Evolutionary conservation across 331 rosid species (phyloP), one percentile per base, ranked within the genome.

Genomic region (Phaseolus coccineus): DNA sequence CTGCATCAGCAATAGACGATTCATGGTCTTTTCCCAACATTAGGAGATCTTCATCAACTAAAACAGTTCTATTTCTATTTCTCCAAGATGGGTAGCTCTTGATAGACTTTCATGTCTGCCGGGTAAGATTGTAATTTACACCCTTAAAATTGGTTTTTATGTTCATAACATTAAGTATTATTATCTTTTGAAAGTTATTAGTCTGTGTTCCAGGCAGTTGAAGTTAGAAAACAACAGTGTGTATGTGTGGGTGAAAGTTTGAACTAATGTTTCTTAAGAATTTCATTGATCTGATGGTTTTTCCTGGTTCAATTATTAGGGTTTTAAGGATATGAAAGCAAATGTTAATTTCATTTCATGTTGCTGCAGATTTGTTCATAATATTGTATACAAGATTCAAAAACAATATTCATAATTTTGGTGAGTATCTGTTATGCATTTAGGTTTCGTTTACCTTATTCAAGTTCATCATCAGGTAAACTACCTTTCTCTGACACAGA

Each of bases 1-100:
- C 98, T 93, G 98, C 98, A 93, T 91, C 94, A 84, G 98, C 98
- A 70, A 89, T 86, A 77, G 75, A 84, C 77, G 91, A 77, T 88
- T 82, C 75, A 31, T 15, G 74, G 58, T 11, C 37, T 44, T 62
- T 61, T 61, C 30, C 40, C 42, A 13, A 30, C 5, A 61, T 28
- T 4, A 3, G 5, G 15, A 53, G 69, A 13, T 52, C 47, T 11
- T 19, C 27, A n/a, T 67, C 73, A 19, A 30, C 15, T 16, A 6
- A 15, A 3, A 30, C 2, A 22, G 31, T 69, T 31, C 9, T 46
- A 12, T 46, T 11, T 51, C 39, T 44, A 31, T 59, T 71, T 50
- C 42, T 59, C 6, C 40, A 63, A 24, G 15, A 46, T 70, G 7
- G 42, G 24, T 68, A 25, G 37, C n/a, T 25, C 64, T 58, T 58